phyloP scores from a whole-genome alignment of 2,329 filamentous ascomycete species.

The Blastomyces gilchristii region DNA sequence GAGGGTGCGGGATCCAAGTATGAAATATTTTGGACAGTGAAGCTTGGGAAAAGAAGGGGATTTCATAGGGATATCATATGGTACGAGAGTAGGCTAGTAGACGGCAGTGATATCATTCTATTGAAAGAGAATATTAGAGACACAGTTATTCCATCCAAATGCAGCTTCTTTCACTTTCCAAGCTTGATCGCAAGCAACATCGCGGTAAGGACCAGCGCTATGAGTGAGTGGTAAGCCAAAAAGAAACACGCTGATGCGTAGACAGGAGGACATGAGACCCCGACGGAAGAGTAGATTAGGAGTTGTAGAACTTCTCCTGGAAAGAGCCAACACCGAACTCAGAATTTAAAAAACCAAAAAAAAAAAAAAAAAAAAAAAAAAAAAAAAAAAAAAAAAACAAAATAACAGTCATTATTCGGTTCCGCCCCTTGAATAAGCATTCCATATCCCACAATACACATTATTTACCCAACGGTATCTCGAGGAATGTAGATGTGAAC shows the following conservation, averaged over 20 bases:
- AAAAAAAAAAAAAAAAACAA: neutral
- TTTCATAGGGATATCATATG: neutral
- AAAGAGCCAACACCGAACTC: neutral
- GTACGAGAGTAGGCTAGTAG: too few relatives aligned
- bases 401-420: neutral
- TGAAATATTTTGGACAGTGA: neutral
- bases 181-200: neutral
- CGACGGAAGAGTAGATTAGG: neutral
- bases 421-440: neutral
- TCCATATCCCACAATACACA: neutral
- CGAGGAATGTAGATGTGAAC: neutral
- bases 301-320: neutral
- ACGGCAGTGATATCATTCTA: neutral
- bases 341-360: neutral
- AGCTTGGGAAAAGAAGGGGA: neutral
- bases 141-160: neutral
- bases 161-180: neutral
- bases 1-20: neutral
- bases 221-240: neutral
- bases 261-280: neutral
- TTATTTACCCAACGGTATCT: neutral
- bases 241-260: neutral
- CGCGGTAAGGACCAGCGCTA: neutral
- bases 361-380: neutral
- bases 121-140: neutral